Percentiles rank a stretch among this genome's conserved stretches.
Evolutionary conservation across 1,139 yeast species (phyloP).

Genomic region (Debaryomyces psychrophilus): DNA sequence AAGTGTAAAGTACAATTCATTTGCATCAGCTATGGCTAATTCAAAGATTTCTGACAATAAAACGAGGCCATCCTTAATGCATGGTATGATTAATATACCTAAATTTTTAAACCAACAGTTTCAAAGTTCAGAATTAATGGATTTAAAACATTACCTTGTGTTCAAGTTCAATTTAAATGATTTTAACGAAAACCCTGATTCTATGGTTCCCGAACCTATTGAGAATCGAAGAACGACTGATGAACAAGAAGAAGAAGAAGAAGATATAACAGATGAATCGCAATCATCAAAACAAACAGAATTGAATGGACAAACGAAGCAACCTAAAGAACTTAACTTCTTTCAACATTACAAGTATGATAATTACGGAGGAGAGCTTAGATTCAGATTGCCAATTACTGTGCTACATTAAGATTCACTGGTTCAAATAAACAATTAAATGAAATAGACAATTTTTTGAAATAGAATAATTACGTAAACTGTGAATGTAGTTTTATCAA

Average conservation of each 20-base stretch:
- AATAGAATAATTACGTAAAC: not conserved
- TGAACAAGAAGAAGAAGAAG: not conserved
- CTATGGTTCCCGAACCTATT: not conserved
- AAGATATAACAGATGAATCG: not conserved
- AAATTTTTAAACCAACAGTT: slow-evolving; percentile 39
- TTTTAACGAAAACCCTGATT: slow-evolving; percentile 16
- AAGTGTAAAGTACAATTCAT: slow-evolving; percentile 37
- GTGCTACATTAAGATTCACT: slow-evolving; percentile 21
- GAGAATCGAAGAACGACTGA: slow-evolving; percentile 1
- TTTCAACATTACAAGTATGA: slow-evolving; percentile 26
- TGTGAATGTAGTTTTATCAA: not conserved
- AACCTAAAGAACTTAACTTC: not conserved
- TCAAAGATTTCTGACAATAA: slow-evolving; percentile 12
- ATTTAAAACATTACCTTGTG: slow-evolving; percentile 40
- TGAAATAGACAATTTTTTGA: too few species aligned
- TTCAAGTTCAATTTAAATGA: slow-evolving; percentile 42
- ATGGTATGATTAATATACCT: slow-evolving; percentile 39
- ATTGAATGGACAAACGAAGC: not conserved
- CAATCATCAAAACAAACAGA: not conserved
- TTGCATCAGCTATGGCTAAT: slow-evolving; percentile 34
- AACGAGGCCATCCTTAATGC: slow-evolving; percentile 19
- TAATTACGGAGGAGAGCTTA: slow-evolving; percentile 37
- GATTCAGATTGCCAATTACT: slow-evolving; percentile 37
- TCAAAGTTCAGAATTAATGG: slow-evolving; percentile 41
- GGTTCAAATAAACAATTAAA: too few species aligned